Conservation (phyloP, 2,329 filamentous ascomycete species). For the Beauveria sp. region DNA sequence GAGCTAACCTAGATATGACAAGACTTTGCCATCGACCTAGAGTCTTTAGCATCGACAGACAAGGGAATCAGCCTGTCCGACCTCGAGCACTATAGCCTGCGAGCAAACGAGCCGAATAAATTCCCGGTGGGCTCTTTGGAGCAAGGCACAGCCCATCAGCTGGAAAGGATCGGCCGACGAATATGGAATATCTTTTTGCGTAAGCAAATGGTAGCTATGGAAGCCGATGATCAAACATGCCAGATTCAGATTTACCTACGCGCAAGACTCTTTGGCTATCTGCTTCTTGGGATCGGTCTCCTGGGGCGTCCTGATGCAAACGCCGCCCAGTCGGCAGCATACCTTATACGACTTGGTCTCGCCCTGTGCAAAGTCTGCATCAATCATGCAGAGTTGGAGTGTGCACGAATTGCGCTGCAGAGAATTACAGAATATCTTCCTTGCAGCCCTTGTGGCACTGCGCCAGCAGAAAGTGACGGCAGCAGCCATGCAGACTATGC, state of each 20-base stretch:
- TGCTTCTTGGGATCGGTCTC: not conserved
- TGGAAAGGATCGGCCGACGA: not conserved
- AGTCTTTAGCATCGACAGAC: not conserved
- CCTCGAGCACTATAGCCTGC: not conserved
- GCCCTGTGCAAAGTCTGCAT: slow-evolving; percentile 49
- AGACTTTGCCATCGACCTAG: not conserved
- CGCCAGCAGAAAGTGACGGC: not conserved
- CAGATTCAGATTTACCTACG: not conserved
- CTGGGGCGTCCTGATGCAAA: not conserved
- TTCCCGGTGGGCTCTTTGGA: not conserved
- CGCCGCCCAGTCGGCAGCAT: slow-evolving; percentile 23
- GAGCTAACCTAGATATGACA: not conserved
- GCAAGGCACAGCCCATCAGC: not conserved
- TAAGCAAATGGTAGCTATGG: not conserved
- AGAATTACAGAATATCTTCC: slow-evolving; percentile 50
- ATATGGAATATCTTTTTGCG: slow-evolving; percentile 1
- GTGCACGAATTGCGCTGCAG: slow-evolving; percentile 55
- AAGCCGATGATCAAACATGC: fast-evolving
- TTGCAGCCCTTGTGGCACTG: too few relatives aligned
- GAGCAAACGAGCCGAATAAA: not conserved
- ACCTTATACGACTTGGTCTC: slow-evolving; percentile 60
- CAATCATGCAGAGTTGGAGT: slow-evolving; percentile 47
- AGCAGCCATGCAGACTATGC: not conserved
- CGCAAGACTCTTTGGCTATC: not conserved
- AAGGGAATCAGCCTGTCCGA: not conserved